Evolutionary conservation across 768 basidiomycete species (phyloP), one percentile per base, ranked within the genome.

Genomic region (Steccherinum ochraceum): DNA sequence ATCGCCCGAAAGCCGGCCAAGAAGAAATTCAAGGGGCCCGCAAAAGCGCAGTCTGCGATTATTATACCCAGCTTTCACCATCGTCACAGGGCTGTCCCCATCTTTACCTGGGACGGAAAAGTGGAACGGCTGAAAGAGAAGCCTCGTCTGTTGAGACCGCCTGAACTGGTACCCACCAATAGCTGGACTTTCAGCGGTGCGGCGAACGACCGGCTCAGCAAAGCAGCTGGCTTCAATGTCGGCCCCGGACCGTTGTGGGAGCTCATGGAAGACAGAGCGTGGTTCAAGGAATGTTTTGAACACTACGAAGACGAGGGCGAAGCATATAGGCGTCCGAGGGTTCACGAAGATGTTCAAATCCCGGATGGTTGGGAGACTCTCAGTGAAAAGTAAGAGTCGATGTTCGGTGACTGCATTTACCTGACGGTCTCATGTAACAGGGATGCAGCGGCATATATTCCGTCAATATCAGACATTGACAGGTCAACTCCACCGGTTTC

Each of bases 161-260:
- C 72, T 2, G 59, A 59, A 20, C 62, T 73, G 13, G 61, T 69
- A 4, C 60, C 74, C 46, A 86, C 86, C 12, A 81, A 81, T 52
- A 75, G 74, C 46, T 80, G 81, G 61, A 81, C 80, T 0, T 63
- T 76, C 45, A 69, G 69, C 46, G 52, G 67, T 1, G 69, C 68
- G 24, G 67, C 84, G 39, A 72, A 72, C 1, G 76, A 78, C 46
- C 73, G 84, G n/a, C 66, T 86, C 7, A 81, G 75, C 58, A 87
- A 82, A 58, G 72, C 84, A 0, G 87, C 83, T 84, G 81, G 84
- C 0, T 81, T 78, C 58, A 88, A 86, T 56, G 78, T 86, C 12
- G 87, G 89, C 3, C 63, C 79, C 2, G 89, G 90, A 0, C 87
- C 89, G 1, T 58, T 89, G 4, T 92, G 89, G 88, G 84, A 90